Percentiles rank a stretch among this genome's conserved stretches.
phyloP scores from a whole-genome alignment of 148 eudicot species.

The Arbutus unedo region DNA sequence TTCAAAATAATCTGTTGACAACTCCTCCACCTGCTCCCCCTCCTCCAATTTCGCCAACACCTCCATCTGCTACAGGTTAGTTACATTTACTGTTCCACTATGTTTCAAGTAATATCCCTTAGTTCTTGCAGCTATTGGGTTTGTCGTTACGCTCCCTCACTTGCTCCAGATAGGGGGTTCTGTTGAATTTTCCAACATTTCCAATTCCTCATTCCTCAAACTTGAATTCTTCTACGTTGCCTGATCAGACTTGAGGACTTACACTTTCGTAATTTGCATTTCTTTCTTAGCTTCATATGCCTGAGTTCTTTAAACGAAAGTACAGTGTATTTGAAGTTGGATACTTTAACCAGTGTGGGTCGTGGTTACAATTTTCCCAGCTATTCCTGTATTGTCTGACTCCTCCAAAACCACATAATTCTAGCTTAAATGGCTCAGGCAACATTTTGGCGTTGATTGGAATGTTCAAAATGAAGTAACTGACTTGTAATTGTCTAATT shows the following conservation, averaged over 20 bases:
- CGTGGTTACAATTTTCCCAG: neutral
- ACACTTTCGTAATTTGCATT: neutral
- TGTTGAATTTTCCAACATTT: neutral
- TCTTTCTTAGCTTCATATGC: neutral
- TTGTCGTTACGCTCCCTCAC: neutral
- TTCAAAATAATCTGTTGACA: slow-evolving; percentile 41
- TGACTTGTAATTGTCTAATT: slow-evolving; percentile 12
- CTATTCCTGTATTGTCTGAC: too few species aligned
- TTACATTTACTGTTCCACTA: neutral
- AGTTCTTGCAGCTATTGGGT: neutral
- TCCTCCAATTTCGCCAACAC: slow-evolving; percentile 34
- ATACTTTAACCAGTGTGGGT: neutral
- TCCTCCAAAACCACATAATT: neutral
- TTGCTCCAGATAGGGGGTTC: neutral
- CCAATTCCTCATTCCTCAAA: neutral
- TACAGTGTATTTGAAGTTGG: neutral
- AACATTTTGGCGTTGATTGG: neutral
- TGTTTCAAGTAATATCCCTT: neutral
- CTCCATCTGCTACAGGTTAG: slow-evolving; percentile 48
- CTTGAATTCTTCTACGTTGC: neutral
- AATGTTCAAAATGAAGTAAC: neutral
- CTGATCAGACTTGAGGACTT: neutral
- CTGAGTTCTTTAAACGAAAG: neutral
- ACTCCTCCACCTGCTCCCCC: slow-evolving; percentile 35
- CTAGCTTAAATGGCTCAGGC: neutral